These are phyloP conservation scores for Cordyceps tenuipes DNA, from an alignment of 2,329 filamentous ascomycete species.

Conservation along the genomic window DNA sequence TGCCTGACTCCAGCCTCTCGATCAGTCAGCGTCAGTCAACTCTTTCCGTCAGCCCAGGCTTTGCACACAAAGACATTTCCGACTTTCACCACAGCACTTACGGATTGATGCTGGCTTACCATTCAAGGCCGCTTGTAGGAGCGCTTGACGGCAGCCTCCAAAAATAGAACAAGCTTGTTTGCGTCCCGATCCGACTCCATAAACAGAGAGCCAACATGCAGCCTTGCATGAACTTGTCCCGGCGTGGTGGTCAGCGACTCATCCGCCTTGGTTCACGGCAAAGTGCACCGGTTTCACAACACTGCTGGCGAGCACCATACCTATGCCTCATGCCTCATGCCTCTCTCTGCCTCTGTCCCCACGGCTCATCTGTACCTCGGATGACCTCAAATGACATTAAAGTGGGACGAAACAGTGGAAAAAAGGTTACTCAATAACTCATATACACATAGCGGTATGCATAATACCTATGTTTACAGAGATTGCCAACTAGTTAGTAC, in stretches of 20 bases:
- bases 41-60: neutral
- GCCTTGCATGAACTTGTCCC: neutral
- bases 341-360: too few species aligned
- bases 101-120: too few species aligned
- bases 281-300: neutral
- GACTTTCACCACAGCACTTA: too few species aligned
- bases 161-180: neutral
- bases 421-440: too few species aligned
- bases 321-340: too few species aligned
- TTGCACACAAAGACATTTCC: neutral
- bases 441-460: too few species aligned
- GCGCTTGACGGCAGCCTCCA: neutral
- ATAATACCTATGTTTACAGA: too few species aligned
- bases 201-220: neutral
- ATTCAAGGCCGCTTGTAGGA: neutral
- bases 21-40: neutral
- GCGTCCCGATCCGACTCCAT: neutral
- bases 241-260: neutral
- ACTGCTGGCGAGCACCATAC: neutral
- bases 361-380: too few species aligned
- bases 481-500: too few species aligned
- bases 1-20: neutral
- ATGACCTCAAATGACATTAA: too few species aligned
- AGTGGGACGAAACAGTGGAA: too few species aligned
- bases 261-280: neutral